A percentile compares a stretch with the other conserved stretches of the same genome.
Evolutionary conservation across 2,329 filamentous ascomycete genomes (phyloP).

Genomic region (Colletotrichum sp.): DNA sequence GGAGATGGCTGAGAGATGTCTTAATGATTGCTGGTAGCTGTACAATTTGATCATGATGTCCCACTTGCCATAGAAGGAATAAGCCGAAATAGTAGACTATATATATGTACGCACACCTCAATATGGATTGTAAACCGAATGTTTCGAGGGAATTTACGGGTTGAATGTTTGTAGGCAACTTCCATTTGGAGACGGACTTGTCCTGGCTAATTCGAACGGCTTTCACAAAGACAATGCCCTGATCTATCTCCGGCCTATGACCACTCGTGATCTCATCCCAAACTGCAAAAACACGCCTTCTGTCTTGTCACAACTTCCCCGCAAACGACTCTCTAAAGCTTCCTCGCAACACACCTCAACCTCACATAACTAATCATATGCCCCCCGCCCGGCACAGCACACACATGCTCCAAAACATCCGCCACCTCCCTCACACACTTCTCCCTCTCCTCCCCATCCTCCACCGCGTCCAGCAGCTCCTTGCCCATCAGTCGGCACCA

Average conservation of each 20-base stretch:
- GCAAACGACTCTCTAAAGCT: constrained; percentile 22
- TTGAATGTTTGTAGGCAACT: accelerated
- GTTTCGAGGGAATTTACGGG: accelerated
- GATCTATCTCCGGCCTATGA: background rate
- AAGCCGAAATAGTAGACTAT: accelerated
- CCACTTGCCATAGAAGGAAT: background rate
- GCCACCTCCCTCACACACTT: constrained; percentile 58
- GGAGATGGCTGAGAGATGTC: background rate
- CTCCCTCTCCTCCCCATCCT: constrained; percentile 49
- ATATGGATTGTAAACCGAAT: background rate
- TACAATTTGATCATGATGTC: background rate
- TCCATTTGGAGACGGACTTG: background rate
- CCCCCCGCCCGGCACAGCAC: constrained; percentile 61
- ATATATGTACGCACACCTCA: accelerated
- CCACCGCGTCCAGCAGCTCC: constrained; percentile 59
- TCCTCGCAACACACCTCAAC: constrained; percentile 52
- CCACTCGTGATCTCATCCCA: background rate
- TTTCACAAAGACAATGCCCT: background rate
- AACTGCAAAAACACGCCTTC: background rate
- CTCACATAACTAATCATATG: constrained; percentile 60
- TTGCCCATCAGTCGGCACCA: constrained; percentile 71
- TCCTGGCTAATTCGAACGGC: background rate
- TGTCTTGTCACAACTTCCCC: accelerated
- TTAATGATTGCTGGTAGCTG: too few species aligned
- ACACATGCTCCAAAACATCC: constrained; percentile 59